Conservation (phyloP, 1,284 basidiomycete genomes). For the Ganoderma lucidum region DNA sequence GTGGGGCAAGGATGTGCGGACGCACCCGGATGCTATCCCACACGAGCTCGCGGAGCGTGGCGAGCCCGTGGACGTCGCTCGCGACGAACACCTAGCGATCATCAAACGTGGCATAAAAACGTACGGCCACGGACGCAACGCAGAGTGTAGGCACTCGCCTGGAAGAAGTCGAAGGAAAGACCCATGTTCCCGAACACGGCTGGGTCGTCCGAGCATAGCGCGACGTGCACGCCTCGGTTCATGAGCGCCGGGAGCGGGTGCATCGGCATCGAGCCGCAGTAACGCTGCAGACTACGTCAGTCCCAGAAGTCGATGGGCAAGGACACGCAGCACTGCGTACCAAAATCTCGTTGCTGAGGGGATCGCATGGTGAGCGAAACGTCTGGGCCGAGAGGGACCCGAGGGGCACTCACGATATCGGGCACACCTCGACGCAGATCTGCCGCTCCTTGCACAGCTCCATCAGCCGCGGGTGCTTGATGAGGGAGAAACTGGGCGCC, state of each 20-base stretch:
- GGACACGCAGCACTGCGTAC: conserved; percentile 43
- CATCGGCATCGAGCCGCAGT: conserved; percentile 79
- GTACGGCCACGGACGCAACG: too few relatives aligned
- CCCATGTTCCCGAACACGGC: conserved; percentile 82
- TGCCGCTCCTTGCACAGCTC: conserved; percentile 67
- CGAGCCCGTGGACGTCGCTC: conserved; percentile 69
- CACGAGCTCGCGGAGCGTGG: conserved; percentile 66
- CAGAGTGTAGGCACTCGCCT: conserved; percentile 47
- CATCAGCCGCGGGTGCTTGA: conserved; percentile 78
- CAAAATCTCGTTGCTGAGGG: conserved; percentile 70
- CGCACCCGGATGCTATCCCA: conserved; percentile 70
- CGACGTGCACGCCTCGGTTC: conserved; percentile 75
- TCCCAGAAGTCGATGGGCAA: not conserved
- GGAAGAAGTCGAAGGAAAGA: conserved; percentile 76
- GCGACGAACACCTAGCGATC: conserved; percentile 63
- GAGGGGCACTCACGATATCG: conserved; percentile 65
- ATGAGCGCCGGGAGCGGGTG: conserved; percentile 74
- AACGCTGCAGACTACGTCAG: conserved; percentile 50
- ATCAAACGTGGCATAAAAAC: not conserved
- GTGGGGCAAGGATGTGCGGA: conserved; percentile 2
- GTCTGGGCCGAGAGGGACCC: not conserved
- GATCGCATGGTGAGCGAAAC: conserved; percentile 4
- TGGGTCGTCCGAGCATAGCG: conserved; percentile 78
- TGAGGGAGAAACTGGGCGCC: conserved; percentile 64
- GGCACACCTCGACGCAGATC: conserved; percentile 76